Evolutionary conservation across 306 rosid species (phyloP), one percentile per base, ranked within the genome.

Genomic region (Rosa persica): DNA sequence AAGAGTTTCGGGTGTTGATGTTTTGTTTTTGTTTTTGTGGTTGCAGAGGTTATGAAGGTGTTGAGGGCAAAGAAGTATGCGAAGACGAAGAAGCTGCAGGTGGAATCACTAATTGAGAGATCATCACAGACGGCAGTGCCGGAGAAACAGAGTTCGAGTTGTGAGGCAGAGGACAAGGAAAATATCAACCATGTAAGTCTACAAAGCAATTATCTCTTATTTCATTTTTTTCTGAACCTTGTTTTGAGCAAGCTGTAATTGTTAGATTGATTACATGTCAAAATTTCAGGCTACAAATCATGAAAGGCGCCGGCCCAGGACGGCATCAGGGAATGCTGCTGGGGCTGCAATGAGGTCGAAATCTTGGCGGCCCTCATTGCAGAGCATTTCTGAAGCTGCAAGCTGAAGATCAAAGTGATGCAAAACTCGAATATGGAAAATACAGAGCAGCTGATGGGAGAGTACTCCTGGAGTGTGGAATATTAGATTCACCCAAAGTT

Each of bases 361-460:
- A 84, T 84, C 93, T 0, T 96, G 99, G 99, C 91, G 92, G 58
- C 99, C 99, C 34, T 90, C 96, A 3, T 85, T 96, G 36, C 97
- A 93, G 81, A 93, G 99, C 90, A 96, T 96, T 74, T 88, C 93
- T 8, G 99, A 93, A 78, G 90, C 90, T 6, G 67, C 71, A 6
- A 88, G 85, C 80, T 90, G 86, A 85, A 47, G 87, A 85, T 64
- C 80, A 66, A 66, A 34, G 71, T 47, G 80, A 20, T 81, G 77
- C 66, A 43, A 12, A 1, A 22, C 48, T 47, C 46, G 19, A 22
- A 20, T 30, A 72, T 42, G 82, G 74, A 61, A 36, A 73, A 77
- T 60, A 83, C 72, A 77, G 25, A 78, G 40, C 81, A 81, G 80
- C 5, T 43, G 51, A 30, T 57, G 48, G 51, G 72, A 49, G 40